A percentile compares a stretch with the other conserved stretches of the same genome.
Conservation (phyloP, 805 yeast genomes). For the Candida koratica region DNA sequence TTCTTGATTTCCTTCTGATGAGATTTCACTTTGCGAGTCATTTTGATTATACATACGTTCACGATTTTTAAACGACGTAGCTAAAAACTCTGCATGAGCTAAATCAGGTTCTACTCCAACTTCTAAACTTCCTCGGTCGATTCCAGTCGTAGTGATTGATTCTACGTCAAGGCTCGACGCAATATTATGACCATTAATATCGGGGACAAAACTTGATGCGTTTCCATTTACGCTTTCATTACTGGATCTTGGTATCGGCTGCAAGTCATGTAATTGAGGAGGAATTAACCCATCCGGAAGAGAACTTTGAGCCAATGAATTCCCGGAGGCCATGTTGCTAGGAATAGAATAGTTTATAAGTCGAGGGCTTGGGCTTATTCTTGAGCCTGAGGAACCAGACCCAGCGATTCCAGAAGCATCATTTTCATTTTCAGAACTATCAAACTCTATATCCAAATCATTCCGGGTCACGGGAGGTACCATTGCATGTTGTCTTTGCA, state of each 20-base stretch:
- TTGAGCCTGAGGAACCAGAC: constrained; percentile 2
- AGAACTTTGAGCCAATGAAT: not conserved
- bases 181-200: constrained; percentile 6
- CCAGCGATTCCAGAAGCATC: not conserved
- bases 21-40: constrained; percentile 11
- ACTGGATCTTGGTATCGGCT: constrained; percentile 2
- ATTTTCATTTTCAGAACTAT: constrained; percentile 22
- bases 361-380: constrained; percentile 6
- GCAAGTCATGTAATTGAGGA: not conserved
- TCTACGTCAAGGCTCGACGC: constrained; percentile 17
- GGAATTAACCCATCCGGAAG: not conserved
- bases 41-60: constrained; percentile 4
- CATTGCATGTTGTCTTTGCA: constrained; percentile 1
- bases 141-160: constrained; percentile 12
- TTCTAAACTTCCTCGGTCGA: constrained; percentile 14
- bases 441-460: constrained; percentile 22
- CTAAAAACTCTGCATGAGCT: constrained; percentile 15
- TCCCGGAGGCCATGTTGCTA: not conserved
- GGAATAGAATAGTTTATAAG: constrained; percentile 3
- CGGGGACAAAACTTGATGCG: constrained; percentile 1
- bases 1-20: constrained; percentile 19
- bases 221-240: constrained; percentile 5
- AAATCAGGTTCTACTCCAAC: constrained; percentile 14
- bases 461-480: not conserved
- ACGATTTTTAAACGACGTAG: constrained; percentile 3